Conservation (phyloP, 306 rosid genomes). For the Castanea crenata region DNA sequence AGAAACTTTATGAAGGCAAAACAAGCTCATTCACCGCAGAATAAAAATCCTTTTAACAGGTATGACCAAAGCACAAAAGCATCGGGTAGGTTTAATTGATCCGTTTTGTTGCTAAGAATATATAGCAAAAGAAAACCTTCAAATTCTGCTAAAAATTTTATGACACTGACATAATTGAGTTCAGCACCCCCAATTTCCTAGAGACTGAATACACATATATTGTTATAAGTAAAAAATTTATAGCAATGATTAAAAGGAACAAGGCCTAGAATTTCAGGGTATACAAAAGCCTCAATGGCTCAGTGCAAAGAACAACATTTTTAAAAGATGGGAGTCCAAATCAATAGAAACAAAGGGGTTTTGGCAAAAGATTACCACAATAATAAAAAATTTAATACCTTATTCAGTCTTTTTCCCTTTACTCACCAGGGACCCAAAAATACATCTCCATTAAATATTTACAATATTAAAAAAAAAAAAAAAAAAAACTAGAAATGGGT, state of each 20-base stretch:
- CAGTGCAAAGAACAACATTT: not conserved
- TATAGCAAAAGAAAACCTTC: not conserved
- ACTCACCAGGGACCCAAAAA: not conserved
- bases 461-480: not conserved
- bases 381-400: not conserved
- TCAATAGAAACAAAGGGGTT: not conserved
- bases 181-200: not conserved
- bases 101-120: not conserved
- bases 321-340: not conserved
- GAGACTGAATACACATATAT: not conserved
- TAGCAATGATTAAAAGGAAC: not conserved
- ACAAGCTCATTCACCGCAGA: not conserved
- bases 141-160: not conserved
- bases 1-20: conserved; percentile 20
- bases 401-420: too few relatives aligned
- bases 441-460: not conserved
- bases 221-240: not conserved
- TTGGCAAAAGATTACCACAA: not conserved
- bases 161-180: not conserved
- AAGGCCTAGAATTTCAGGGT: not conserved
- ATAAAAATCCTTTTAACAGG: not conserved
- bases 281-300: not conserved
- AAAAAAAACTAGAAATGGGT: not conserved
- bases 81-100: not conserved
- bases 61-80: not conserved